Evolutionary conservation across 805 yeast species (phyloP), one percentile per base, ranked within the genome.

Genomic region (Candida methanosorbosa): DNA sequence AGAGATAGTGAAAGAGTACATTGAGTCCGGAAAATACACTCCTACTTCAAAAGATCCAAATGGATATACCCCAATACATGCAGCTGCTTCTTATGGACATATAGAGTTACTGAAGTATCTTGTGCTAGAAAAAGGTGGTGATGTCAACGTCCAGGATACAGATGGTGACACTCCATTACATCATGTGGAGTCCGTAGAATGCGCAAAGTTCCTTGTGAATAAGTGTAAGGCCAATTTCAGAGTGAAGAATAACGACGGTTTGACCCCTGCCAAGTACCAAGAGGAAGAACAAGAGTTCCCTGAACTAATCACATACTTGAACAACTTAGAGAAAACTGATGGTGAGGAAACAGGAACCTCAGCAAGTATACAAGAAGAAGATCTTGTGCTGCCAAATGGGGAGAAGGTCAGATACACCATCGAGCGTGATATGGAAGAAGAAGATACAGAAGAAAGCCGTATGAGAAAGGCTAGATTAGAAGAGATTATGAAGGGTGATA

Each of bases 111-210:
- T 92, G 26, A 55, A 61, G 37, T 72, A 69, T 42, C 63, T 86
- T 30, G 55, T 82, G 4, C 45, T 46, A 4, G 54, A 59, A 15
- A 45, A 59, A 15, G 83, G 83, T 8, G 97, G 96, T 6, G 79
- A 92, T 50, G 71, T 87, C 18, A 87, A 92, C 54, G 63, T 88
- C 22, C 76, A 68, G 38, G 99, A 92, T 46, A 60, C 60, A 17
- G 98, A 94, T 44, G 97, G 97, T 2, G 99, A 92, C 49, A 81
- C 97, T 0, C 97, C 99, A 1, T 64, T 92, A 40, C 97, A 90
- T 55, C 94, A 86, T 45, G 84, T 77, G 17, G 99, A 92, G 51
- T 81, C 77, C 36, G 59, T 72, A 0, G 62, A 53, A 2, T 68
- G 76, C 1, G 97, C 95, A 1, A 72, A 70, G 43, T 47, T 67